Evolutionary conservation across 768 basidiomycete genomes (phyloP).

Genomic region (Kwoniella bestiolae): DNA sequence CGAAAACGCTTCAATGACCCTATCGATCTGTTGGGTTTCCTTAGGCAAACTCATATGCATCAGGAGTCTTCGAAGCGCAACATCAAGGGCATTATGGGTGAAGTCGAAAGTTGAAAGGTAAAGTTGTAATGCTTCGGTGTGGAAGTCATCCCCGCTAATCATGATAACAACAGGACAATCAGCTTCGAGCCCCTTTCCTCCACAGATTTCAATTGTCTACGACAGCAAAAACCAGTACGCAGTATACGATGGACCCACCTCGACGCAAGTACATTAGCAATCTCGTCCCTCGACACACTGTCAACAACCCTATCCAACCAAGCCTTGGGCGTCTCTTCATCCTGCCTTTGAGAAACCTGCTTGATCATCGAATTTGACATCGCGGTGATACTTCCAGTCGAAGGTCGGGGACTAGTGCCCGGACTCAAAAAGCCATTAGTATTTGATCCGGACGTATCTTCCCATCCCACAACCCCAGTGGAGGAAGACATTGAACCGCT

Average conservation of each 20-base stretch:
- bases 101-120: conserved; percentile 83
- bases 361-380: conserved; percentile 21
- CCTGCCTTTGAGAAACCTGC: conserved; percentile 33
- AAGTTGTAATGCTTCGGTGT: conserved; percentile 68
- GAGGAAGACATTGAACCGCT: conserved; percentile 43
- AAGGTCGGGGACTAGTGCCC: conserved; percentile 38
- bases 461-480: conserved; percentile 4
- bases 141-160: conserved; percentile 71
- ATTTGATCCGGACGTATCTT: conserved; percentile 16
- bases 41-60: conserved; percentile 90
- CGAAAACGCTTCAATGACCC: conserved; percentile 95
- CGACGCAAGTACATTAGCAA: conserved; percentile 78
- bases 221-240: too few species aligned
- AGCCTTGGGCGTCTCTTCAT: conserved; percentile 69
- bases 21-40: conserved; percentile 98
- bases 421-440: conserved; percentile 23
- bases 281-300: conserved; percentile 74
- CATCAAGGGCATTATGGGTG: conserved; percentile 76
- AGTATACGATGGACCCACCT: conserved; percentile 62
- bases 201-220: neutral
- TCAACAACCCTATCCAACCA: conserved; percentile 71
- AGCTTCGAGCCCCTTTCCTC: neutral
- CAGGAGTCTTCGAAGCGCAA: conserved; percentile 83
- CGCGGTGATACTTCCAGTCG: conserved; percentile 29
- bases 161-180: neutral